Base-by-base conservation (phyloP, 176 grass and related monocot species). In the Triticum urartu region DNA sequence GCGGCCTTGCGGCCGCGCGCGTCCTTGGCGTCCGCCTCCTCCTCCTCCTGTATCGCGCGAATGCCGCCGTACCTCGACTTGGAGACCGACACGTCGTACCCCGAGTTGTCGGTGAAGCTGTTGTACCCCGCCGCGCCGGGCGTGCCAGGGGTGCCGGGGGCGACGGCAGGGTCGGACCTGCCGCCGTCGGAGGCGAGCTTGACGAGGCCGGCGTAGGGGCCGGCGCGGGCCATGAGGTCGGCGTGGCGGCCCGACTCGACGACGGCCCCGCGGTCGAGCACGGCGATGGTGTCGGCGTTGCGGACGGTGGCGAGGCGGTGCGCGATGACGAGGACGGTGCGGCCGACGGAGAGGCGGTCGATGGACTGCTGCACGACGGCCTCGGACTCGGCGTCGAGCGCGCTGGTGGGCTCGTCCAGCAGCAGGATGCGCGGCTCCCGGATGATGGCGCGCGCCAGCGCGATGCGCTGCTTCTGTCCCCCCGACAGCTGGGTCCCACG, bases 391-490 rank as follows among this genome's bases (percentile, higher is more conserved):
- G 90, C 54, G 80, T 95, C 93, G 1, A 95, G 79, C 2, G 93
- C 93, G 75, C 93, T 95, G 11, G 93, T 92, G 4, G 93, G 90
- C 88, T 95, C 93, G 54, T 95, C 93, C 28, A 95, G 80, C 62
- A 95, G 93, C 79, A 95, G 90, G 17, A 95, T 68, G 39, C 54
- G 86, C 11, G 93, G 93, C 50, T 88, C 91, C 22, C 88, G 80
- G 80, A 95, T 64, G 79, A 95, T 86, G 20, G 90, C 90, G 9
- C 93, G 79, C n/a, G 90, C 93, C 0, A 95, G 69, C 0, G 93
- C 93, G 17, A 95, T 95, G 3, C 93, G 86, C 81, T 95, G 93
- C 88, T 95, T 95, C 83, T 95, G 93, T 0, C 93, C 93, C 4
- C 93, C 93, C 2, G 93, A 92, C 48, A 95, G 64, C 74, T 89